Evolutionary conservation across 139 green algal species (phyloP).

Genomic region (Chlamydomonas asymmetrica): DNA sequence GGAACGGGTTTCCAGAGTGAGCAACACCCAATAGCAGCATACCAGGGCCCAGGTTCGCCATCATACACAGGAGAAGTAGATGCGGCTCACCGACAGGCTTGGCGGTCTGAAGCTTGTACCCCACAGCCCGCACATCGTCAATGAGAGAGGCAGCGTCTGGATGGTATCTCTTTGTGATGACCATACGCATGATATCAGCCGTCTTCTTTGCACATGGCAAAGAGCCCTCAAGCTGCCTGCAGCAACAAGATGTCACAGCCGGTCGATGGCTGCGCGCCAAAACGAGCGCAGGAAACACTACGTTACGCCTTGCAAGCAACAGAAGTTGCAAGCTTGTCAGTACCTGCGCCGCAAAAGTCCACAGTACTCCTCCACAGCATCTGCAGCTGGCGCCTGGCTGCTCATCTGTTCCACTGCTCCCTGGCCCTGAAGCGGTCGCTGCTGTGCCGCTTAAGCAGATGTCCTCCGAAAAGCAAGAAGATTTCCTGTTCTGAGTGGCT

Average conservation of each 20-base stretch:
- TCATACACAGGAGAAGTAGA: neutral
- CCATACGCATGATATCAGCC: constrained; percentile 73
- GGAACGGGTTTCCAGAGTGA: too few relatives aligned
- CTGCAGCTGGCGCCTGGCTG: too few relatives aligned
- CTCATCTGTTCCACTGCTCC: too few relatives aligned
- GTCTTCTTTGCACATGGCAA: constrained; percentile 73
- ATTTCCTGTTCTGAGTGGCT: too few relatives aligned
- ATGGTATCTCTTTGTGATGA: constrained; percentile 69
- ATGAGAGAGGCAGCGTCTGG: constrained; percentile 61
- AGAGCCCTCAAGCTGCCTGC: constrained; percentile 64
- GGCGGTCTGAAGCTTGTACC: constrained; percentile 70
- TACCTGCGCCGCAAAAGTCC: constrained; percentile 52
- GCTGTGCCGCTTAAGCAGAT: too few relatives aligned
- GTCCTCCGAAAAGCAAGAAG: too few relatives aligned
- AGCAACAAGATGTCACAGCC: too few relatives aligned
- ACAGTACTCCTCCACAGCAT: constrained; percentile 71
- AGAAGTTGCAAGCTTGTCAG: neutral
- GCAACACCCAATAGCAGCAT: neutral
- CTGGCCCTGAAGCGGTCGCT: too few relatives aligned
- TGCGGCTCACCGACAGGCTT: constrained; percentile 69
- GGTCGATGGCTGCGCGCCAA: too few relatives aligned
- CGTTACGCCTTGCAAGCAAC: neutral
- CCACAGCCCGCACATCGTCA: constrained; percentile 70
- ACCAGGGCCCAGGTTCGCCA: neutral
- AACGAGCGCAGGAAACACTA: too few relatives aligned